Base-by-base conservation (phyloP, 805 yeast genomes). In the Metschnikowia picachoensis region DNA sequence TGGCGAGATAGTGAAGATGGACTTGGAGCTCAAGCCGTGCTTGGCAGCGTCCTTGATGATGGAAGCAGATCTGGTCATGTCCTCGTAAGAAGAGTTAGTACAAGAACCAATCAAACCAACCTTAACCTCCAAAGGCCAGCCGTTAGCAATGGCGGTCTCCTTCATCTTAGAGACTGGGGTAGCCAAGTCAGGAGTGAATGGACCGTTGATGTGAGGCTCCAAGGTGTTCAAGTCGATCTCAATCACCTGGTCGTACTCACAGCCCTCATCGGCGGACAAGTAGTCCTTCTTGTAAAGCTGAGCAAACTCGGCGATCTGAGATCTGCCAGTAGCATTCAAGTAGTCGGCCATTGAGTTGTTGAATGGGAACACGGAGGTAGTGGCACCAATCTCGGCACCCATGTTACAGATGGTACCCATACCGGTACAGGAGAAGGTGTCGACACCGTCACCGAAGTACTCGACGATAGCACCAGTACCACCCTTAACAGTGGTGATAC, bases 331-430 rank as follows among this genome's bases (percentile, higher is more conserved):
- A 47, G 95, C 94, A 52, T 79, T 70, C 68, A 92, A 80, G 76
- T 91, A 92, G 56, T 85, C 86, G 67, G 74, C 81, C 87, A 87
- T 91, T 55, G 92, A 85, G 64, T 83, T 80, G 78, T 88, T 90
- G 87, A 79, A 90, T 68, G 98, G 98, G 95, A 91, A 91, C 51
- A 87, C 88, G 39, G 97, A 91, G 47, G 98, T 91, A 53, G 98
- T 91, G 51, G 97, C 97, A 75, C 98, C 98, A 59, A 91, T 90
- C 75, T 91, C 98, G 58, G 98, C 98, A 78, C 98, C 98, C 98
- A 91, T 91, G 73, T 91, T 91, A 80, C 98, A 91, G 74, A 91
- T 91, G 60, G 98, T 91, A 67, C 95, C 98, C 98, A 91, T 91
- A 80, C 98, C 98, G 43, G 98, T 92, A 73, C 96, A 89, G 41